Evolutionary conservation across 106 monocot species (phyloP), one percentile per base, ranked within the genome.

Genomic region (Acorus gramineus): DNA sequence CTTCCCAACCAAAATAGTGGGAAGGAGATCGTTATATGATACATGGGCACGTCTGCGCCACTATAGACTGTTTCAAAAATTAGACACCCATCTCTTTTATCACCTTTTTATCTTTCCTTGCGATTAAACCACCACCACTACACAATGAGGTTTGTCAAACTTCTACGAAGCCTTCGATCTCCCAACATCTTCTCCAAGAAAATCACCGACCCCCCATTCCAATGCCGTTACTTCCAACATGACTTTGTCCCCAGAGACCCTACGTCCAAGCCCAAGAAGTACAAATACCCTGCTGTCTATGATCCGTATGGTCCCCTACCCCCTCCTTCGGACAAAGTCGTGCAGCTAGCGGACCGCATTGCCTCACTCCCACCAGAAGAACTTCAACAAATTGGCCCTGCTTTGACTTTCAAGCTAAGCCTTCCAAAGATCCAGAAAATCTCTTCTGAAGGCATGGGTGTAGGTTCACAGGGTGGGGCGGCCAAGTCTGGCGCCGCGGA

Each of bases 281-380:
- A 86, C 64, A 90, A 84, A 52, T 94, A 90, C 52, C 94, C 94
- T 6, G 73, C 70, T 42, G 70, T 78, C 44, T 95, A 90, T 56
- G 82, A 95, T 42, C 94, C 94, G 11, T 95, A 82, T 67, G 94
- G 94, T 6, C 84, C 84, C 0, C 59, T 79, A 42, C 82, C 86
- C 8, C 90, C 87, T 58, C 90, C 84, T 4, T 90, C 94, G 3
- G 82, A 80, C 10, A 90, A 90, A 61, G 74, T 95, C 14, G 11
- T 82, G 46, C 64, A 87, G 61, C 90, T 94, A n/a, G 86, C 90
- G 4, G 84, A 90, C 10, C 86, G 77, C 10, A 94, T 94, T 44
- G 75, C 79, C 8, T 50, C 76, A 2, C 90, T 95, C 49, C 71
- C 90, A 8, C 79, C 68, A 52, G 82, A 77, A 72, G 94, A 95